Evolutionary conservation across 2,329 filamentous ascomycete species (phyloP).

Genomic region (Aspergillus costaricaensis): DNA sequence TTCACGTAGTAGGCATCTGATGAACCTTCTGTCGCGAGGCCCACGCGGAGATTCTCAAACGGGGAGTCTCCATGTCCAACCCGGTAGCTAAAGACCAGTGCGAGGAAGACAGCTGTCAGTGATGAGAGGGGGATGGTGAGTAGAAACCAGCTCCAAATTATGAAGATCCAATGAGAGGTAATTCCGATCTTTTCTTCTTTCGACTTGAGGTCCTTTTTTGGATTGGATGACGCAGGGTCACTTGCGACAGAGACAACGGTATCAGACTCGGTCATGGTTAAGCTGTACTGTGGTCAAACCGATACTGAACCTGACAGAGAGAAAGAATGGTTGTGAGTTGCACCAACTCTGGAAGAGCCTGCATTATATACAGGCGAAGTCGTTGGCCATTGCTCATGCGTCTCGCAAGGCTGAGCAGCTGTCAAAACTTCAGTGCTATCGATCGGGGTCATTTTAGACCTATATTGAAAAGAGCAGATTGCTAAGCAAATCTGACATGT

Average conservation of each 20-base stretch:
- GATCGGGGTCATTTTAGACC: no score
- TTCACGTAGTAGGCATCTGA: conserved; percentile 6
- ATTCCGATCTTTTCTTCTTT: neutral
- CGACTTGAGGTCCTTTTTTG: neutral
- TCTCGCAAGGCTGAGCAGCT: no score
- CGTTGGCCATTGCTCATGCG: no score
- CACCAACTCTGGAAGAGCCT: no score
- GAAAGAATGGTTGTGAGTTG: no score
- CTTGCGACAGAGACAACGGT: neutral
- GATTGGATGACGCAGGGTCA: neutral
- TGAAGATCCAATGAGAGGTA: neutral
- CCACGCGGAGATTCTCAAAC: neutral
- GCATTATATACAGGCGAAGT: no score
- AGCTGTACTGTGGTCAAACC: neutral
- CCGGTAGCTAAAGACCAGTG: conserved; percentile 11
- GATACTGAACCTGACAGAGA: no score
- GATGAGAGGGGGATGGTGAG: conserved; percentile 12
- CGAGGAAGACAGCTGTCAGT: conserved; percentile 9
- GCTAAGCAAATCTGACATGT: no score
- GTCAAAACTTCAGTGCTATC: no score
- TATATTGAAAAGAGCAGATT: no score
- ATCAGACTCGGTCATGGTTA: neutral
- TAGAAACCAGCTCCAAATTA: conserved; percentile 5
- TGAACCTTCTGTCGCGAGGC: neutral
- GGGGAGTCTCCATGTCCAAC: neutral